phyloP scores from a whole-genome alignment of 2,329 filamentous ascomycete genomes.

The Ophiocordyceps camponoti-saundersi region DNA sequence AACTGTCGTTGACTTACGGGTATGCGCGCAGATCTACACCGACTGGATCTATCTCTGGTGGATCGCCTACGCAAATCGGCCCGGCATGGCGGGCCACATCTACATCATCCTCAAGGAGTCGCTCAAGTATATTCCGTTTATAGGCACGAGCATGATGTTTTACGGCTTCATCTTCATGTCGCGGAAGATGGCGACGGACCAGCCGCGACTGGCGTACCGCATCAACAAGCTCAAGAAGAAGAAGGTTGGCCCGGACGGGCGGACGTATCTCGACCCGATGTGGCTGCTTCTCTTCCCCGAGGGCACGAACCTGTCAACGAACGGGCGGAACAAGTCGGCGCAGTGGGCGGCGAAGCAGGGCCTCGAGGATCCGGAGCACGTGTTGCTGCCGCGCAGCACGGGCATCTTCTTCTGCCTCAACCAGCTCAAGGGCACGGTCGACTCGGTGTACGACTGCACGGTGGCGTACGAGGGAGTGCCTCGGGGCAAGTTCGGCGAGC shows the following conservation, averaged over 20 bases:
- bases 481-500: slow-evolving; percentile 75
- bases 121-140: slow-evolving; percentile 61
- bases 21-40: slow-evolving; percentile 48
- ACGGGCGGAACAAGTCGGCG: slow-evolving; percentile 53
- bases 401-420: slow-evolving; percentile 66
- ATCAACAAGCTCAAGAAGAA: slow-evolving; percentile 49
- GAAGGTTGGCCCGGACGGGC: slow-evolving; percentile 35
- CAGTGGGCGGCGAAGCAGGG: slow-evolving; percentile 64
- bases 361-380: slow-evolving; percentile 53
- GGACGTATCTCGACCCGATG: slow-evolving; percentile 56
- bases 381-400: slow-evolving; percentile 64
- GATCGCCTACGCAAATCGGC: slow-evolving; percentile 66
- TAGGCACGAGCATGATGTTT: slow-evolving; percentile 70
- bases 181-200: slow-evolving; percentile 73
- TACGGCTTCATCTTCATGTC: slow-evolving; percentile 85
- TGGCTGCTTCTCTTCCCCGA: slow-evolving; percentile 82
- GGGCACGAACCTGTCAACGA: slow-evolving; percentile 63
- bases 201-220: slow-evolving; percentile 56
- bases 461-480: slow-evolving; percentile 89
- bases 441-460: slow-evolving; percentile 85
- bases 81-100: slow-evolving; percentile 66
- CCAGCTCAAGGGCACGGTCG: slow-evolving; percentile 55
- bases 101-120: slow-evolving; percentile 88
- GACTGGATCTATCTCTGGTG: slow-evolving; percentile 92
- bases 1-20: not conserved